Evolutionary conservation across 2,329 filamentous ascomycete species (phyloP).

Genomic region (Hypoxylon sp.): DNA sequence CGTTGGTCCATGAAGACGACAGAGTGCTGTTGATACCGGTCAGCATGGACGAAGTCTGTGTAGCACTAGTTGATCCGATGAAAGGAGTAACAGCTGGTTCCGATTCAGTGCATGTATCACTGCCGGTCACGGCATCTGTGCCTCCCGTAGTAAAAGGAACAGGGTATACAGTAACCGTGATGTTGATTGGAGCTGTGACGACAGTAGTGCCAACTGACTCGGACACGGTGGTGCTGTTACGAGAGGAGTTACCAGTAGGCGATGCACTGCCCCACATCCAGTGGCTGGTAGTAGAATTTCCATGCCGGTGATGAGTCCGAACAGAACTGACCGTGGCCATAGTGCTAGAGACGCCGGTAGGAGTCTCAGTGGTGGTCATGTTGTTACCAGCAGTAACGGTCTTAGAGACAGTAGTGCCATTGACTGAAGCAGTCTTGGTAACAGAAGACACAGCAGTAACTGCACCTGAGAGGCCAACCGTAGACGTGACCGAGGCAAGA

Average conservation of each 20-base stretch:
- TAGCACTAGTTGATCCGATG: background rate
- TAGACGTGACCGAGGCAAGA: slow-evolving; percentile 51
- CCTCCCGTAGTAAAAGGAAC: slow-evolving; percentile 24
- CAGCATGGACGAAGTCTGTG: background rate
- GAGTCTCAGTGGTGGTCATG: slow-evolving; percentile 17
- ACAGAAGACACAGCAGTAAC: slow-evolving; percentile 25
- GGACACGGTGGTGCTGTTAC: slow-evolving; percentile 13
- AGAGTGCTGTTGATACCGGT: background rate
- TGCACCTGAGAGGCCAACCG: slow-evolving; percentile 26
- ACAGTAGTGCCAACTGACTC: background rate
- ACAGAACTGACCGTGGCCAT: background rate
- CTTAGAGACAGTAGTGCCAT: slow-evolving; percentile 3
- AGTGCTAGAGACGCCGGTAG: slow-evolving; percentile 4
- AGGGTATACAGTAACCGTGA: slow-evolving; percentile 30
- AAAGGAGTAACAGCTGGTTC: background rate
- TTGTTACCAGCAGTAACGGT: background rate
- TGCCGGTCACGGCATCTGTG: slow-evolving; percentile 20
- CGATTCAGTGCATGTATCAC: slow-evolving; percentile 3
- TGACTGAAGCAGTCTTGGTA: slow-evolving; percentile 20
- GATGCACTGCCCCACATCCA: background rate
- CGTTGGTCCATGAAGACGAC: background rate
- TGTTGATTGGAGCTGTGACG: slow-evolving; percentile 3
- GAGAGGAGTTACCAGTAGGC: background rate
- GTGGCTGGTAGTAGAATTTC: slow-evolving; percentile 7
- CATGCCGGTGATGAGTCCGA: background rate